Evolutionary conservation across 192 early-diverging fungal species (phyloP).

Genomic region (Backusella australiensis): DNA sequence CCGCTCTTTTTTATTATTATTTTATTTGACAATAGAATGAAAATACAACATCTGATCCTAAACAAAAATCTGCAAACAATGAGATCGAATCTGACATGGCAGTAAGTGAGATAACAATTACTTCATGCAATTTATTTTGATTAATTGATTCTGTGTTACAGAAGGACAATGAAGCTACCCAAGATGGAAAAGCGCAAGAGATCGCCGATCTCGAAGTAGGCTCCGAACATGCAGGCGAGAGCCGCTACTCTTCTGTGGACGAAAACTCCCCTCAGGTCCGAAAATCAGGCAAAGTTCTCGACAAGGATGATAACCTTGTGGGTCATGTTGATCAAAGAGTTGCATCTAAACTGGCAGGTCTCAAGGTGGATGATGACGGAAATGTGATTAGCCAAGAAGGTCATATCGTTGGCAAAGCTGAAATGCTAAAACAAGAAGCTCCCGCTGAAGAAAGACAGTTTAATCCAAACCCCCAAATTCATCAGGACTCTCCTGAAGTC

Average conservation of each 20-base stretch:
- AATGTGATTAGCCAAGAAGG: slow-evolving; percentile 7
- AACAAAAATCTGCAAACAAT: background rate
- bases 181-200: background rate
- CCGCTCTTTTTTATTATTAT: background rate
- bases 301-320: slow-evolving; percentile 17
- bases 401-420: background rate
- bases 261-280: background rate
- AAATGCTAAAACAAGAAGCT: background rate
- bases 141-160: background rate
- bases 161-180: background rate
- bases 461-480: background rate
- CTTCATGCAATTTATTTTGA: background rate
- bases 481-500: slow-evolving; percentile 2
- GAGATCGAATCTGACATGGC: background rate
- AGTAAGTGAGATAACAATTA: background rate
- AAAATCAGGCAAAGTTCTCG: slow-evolving; percentile 12
- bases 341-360: slow-evolving; percentile 6
- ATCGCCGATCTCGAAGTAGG: background rate
- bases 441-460: background rate
- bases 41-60: background rate
- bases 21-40: background rate
- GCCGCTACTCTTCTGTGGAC: background rate
- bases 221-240: background rate
- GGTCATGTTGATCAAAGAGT: slow-evolving; percentile 6
- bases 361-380: slow-evolving; percentile 15